These are phyloP conservation scores for Calonectria crousiana DNA, from an alignment of 2,329 filamentous ascomycete species.

Conservation along the genomic window DNA sequence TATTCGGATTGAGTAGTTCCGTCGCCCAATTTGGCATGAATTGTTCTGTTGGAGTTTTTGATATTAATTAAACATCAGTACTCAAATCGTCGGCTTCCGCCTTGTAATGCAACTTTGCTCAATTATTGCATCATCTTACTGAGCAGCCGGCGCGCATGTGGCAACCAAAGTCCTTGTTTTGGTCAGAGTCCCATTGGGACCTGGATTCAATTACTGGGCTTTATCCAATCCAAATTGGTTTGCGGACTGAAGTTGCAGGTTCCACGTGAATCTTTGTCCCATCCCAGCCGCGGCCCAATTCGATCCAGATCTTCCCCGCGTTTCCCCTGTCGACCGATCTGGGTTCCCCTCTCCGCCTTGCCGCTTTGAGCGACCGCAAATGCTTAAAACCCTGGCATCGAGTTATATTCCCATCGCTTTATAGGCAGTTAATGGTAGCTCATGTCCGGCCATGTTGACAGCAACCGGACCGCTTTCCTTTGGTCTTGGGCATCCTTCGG, in stretches of 20 bases:
- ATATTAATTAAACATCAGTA: neutral
- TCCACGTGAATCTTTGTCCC: neutral
- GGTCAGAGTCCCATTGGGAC: neutral
- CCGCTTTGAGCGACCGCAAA: neutral
- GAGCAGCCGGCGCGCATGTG: neutral
- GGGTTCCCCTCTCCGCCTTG: constrained; percentile 13
- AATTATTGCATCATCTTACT: neutral
- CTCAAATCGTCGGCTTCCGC: no score
- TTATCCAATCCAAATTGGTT: neutral
- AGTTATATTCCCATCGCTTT: constrained; percentile 2
- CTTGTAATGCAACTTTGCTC: neutral
- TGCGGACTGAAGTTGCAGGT: neutral
- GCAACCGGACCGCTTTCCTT: neutral
- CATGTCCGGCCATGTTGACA: neutral
- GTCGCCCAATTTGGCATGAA: neutral
- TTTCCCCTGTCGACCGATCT: neutral
- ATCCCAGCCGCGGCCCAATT: constrained; percentile 7
- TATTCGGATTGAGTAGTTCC: neutral
- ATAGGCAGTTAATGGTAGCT: constrained; percentile 1
- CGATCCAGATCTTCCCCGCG: constrained; percentile 5
- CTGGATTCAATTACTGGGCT: neutral
- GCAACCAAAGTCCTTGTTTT: neutral
- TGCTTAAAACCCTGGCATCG: neutral
- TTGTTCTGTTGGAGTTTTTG: neutral
- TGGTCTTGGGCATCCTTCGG: neutral